A percentile compares a stretch with the other conserved stretches of the same genome.
phyloP scores from a whole-genome alignment of 192 early-diverging fungal genomes.

The Geosiphon pyriformis region DNA sequence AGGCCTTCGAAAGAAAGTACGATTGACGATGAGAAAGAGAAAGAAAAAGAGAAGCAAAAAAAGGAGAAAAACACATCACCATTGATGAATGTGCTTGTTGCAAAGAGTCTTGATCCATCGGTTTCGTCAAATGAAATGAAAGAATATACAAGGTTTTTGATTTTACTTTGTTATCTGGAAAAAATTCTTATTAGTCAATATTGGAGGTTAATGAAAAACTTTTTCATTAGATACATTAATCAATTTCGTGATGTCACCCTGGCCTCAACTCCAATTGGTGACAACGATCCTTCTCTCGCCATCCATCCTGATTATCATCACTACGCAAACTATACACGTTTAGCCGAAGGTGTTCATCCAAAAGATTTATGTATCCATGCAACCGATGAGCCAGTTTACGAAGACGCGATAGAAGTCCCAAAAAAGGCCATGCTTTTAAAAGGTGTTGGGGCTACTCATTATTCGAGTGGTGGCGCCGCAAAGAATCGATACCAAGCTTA shows the following conservation, averaged over 20 bases:
- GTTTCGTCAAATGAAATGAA: constrained; percentile 45
- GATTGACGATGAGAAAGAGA: constrained; percentile 35
- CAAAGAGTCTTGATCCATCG: constrained; percentile 47
- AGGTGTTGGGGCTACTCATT: constrained; percentile 15
- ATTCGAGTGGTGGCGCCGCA: not conserved
- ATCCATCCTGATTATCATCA: constrained; percentile 36
- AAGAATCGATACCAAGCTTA: constrained; percentile 24
- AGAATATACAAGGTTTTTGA: constrained; percentile 55
- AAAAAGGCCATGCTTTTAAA: constrained; percentile 30
- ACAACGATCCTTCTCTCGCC: constrained; percentile 21
- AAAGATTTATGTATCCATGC: constrained; percentile 25
- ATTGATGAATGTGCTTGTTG: constrained; percentile 40
- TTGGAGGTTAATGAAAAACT: no score
- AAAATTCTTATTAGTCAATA: constrained; percentile 7
- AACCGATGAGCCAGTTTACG: constrained; percentile 37
- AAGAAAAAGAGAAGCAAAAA: constrained; percentile 29
- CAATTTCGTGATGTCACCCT: constrained; percentile 38
- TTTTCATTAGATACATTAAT: constrained; percentile 40
- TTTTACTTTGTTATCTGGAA: not conserved
- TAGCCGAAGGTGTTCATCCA: constrained; percentile 27
- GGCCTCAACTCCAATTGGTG: constrained; percentile 24
- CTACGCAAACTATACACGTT: constrained; percentile 32
- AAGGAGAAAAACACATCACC: constrained; percentile 39
- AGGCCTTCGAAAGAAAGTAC: constrained; percentile 29
- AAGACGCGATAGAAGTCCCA: constrained; percentile 33